phyloP scores from a whole-genome alignment of 306 rosid species.

The Vachellia collinsii region DNA sequence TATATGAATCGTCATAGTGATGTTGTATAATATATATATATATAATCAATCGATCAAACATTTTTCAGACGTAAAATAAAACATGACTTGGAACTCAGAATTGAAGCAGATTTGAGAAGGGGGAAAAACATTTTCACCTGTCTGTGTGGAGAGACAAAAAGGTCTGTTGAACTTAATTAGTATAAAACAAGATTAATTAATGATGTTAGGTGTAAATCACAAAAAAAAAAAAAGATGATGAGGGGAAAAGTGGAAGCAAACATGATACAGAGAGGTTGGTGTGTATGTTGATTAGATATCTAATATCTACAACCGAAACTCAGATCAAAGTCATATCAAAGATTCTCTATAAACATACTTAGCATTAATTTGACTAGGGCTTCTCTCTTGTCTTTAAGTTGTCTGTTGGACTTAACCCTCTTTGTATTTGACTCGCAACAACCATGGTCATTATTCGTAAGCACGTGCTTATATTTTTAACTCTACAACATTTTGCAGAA shows the following conservation, averaged over 20 bases:
- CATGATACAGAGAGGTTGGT: conserved; percentile 33
- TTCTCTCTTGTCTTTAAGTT: conserved; percentile 40
- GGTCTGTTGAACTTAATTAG: not conserved
- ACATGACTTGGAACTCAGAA: conserved; percentile 7
- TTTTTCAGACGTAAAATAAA: conserved; percentile 6
- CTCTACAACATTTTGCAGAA: conserved; percentile 18
- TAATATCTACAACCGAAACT: conserved; percentile 35
- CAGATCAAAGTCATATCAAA: conserved; percentile 47
- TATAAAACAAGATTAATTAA: not conserved
- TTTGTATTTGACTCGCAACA: conserved; percentile 9
- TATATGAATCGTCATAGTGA: conserved; percentile 30
- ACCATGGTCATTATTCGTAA: not conserved
- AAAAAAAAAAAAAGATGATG: not conserved
- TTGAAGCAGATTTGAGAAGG: not conserved
- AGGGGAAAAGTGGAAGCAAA: conserved; percentile 14
- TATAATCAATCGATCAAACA: conserved; percentile 24
- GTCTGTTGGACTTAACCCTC: conserved; percentile 9
- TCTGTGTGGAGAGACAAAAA: not conserved
- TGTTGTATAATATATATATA: conserved; percentile 15
- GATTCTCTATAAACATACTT: conserved; percentile 36
- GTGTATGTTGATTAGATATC: conserved; percentile 1
- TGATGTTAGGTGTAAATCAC: not conserved
- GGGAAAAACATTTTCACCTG: not conserved
- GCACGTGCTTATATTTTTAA: not conserved
- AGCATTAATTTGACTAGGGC: conserved; percentile 26